A percentile compares a stretch with the other conserved stretches of the same genome.
These are phyloP conservation scores for Biancaea sappan DNA, from an alignment of 306 rosid species.

Conservation along the genomic window DNA sequence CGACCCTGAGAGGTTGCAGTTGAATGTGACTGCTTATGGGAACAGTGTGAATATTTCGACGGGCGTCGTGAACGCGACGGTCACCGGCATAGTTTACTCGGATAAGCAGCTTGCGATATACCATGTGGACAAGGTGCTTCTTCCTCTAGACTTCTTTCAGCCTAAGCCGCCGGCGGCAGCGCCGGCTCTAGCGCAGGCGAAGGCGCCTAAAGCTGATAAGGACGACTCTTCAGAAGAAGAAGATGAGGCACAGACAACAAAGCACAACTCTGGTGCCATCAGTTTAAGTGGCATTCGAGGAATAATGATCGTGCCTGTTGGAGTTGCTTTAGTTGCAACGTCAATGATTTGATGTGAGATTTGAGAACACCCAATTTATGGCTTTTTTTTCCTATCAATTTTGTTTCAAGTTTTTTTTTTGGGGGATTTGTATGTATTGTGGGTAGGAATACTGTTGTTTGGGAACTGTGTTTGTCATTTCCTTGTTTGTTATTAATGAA, in stretches of 20 bases:
- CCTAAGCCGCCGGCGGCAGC: slow-evolving; percentile 44
- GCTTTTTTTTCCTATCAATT: too few species aligned
- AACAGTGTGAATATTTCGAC: slow-evolving; percentile 49
- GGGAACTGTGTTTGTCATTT: too few species aligned
- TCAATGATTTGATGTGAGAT: too few species aligned
- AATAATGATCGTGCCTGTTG: slow-evolving; percentile 27
- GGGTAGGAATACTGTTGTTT: too few species aligned
- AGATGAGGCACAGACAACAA: slow-evolving; percentile 4
- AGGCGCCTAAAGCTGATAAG: slow-evolving; percentile 17
- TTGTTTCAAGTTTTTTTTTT: too few species aligned
- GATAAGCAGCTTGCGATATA: slow-evolving; percentile 51
- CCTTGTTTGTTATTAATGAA: too few species aligned
- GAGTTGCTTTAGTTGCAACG: slow-evolving; percentile 30
- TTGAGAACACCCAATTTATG: too few species aligned
- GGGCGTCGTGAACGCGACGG: slow-evolving; percentile 54
- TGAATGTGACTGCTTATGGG: slow-evolving; percentile 51
- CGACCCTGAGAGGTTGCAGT: slow-evolving; percentile 37
- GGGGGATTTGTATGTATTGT: too few species aligned
- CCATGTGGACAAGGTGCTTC: slow-evolving; percentile 50
- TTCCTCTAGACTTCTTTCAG: slow-evolving; percentile 46
- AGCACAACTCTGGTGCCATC: slow-evolving; percentile 15
- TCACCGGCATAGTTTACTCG: slow-evolving; percentile 44
- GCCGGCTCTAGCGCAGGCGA: slow-evolving; percentile 25
- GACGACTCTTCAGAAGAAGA: slow-evolving; percentile 1
- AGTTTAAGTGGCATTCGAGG: slow-evolving; percentile 18